A percentile compares a stretch with the other conserved stretches of the same genome.
phyloP scores from a whole-genome alignment of 106 monocot genomes.

The Allium sativum region DNA sequence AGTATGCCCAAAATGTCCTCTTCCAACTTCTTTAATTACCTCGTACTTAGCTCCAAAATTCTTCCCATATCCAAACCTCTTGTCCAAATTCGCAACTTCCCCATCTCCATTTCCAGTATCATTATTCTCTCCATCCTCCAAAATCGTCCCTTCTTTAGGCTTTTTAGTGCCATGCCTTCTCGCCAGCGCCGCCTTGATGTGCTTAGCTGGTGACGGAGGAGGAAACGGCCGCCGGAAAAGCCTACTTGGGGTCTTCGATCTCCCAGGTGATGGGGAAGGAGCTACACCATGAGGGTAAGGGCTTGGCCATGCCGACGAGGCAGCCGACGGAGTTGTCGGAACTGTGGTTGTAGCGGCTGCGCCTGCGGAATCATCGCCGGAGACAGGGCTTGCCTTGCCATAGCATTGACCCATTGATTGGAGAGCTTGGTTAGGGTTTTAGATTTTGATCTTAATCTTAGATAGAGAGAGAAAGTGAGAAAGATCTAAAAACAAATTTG shows the following conservation, averaged over 20 bases:
- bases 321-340: slow-evolving; percentile 19
- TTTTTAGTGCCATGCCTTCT: slow-evolving; percentile 18
- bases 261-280: slow-evolving; percentile 49
- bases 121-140: slow-evolving; percentile 34
- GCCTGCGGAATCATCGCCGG: slow-evolving; percentile 20
- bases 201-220: slow-evolving; percentile 47
- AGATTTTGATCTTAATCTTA: not conserved
- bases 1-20: slow-evolving; percentile 76
- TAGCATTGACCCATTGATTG: slow-evolving; percentile 60
- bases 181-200: slow-evolving; percentile 31
- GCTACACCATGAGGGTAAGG: slow-evolving; percentile 34
- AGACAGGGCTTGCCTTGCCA: slow-evolving; percentile 36
- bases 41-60: slow-evolving; percentile 63
- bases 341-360: not conserved
- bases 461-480: not conserved
- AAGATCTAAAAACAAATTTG: too few species aligned
- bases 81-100: slow-evolving; percentile 26
- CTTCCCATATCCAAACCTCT: slow-evolving; percentile 64
- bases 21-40: slow-evolving; percentile 69
- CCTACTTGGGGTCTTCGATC: slow-evolving; percentile 34
- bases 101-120: slow-evolving; percentile 16
- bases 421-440: not conserved
- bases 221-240: slow-evolving; percentile 48
- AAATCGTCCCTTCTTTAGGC: slow-evolving; percentile 37
- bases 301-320: slow-evolving; percentile 39